Conservation (phyloP, 768 basidiomycete species). For the Gymnopilus junonius region DNA sequence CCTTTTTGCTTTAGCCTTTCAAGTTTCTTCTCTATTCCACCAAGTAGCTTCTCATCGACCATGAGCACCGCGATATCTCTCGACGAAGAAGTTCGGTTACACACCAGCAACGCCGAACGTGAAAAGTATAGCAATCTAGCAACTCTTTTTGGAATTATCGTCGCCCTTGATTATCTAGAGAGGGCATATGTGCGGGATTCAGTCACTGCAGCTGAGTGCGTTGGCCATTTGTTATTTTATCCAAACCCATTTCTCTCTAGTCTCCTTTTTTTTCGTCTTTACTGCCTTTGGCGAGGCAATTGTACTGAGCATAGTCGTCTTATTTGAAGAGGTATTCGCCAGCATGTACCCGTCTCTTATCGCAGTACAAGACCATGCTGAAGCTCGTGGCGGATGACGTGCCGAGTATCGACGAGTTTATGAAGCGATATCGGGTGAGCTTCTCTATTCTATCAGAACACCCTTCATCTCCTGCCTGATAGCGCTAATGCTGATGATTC, state of each 20-base stretch:
- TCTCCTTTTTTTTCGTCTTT: not conserved
- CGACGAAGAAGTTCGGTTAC: conserved; percentile 92
- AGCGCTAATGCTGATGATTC: not conserved
- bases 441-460: too few species aligned
- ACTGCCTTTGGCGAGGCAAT: too few species aligned
- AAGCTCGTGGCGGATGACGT: conserved; percentile 94
- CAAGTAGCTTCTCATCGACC: not conserved
- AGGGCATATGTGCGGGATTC: conserved; percentile 94
- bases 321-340: conserved; percentile 86
- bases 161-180: conserved; percentile 93
- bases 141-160: conserved; percentile 90
- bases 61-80: conserved; percentile 39
- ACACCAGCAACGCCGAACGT: conserved; percentile 85
- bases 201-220: conserved; percentile 89
- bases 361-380: conserved; percentile 97
- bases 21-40: too few species aligned
- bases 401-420: conserved; percentile 86
- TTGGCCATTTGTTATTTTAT: conserved; percentile 15
- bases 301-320: too few species aligned
- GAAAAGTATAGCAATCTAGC: conserved; percentile 88
- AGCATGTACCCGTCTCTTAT: conserved; percentile 91
- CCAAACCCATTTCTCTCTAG: too few species aligned
- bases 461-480: too few species aligned
- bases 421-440: conserved; percentile 82
- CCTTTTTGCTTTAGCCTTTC: too few species aligned